phyloP scores from a whole-genome alignment of 768 basidiomycete species.

The Xerocomellus amylosporus region DNA sequence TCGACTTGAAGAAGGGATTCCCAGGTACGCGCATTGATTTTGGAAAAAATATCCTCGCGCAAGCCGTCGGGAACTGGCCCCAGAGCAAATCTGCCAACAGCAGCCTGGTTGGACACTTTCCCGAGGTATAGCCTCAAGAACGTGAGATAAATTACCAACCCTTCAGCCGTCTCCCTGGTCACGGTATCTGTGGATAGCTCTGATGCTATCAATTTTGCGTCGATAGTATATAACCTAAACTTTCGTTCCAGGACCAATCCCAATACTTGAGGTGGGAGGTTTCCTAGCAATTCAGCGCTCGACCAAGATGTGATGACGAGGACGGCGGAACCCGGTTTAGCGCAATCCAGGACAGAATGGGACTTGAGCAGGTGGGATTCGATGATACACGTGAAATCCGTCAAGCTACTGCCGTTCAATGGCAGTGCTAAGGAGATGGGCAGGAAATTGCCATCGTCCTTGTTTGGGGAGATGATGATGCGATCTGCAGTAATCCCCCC shows the following conservation, averaged over 20 bases:
- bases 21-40: slow-evolving; percentile 63
- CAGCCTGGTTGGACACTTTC: slow-evolving; percentile 49
- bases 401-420: slow-evolving; percentile 48
- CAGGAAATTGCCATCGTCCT: slow-evolving; percentile 34
- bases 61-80: slow-evolving; percentile 45
- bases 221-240: slow-evolving; percentile 57
- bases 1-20: slow-evolving; percentile 59
- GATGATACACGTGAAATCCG: slow-evolving; percentile 72
- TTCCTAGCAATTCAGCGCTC: slow-evolving; percentile 65
- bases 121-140: slow-evolving; percentile 86
- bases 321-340: slow-evolving; percentile 64
- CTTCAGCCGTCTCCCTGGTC: slow-evolving; percentile 45
- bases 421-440: slow-evolving; percentile 61
- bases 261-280: slow-evolving; percentile 51
- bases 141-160: slow-evolving; percentile 66
- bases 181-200: slow-evolving; percentile 26
- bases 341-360: slow-evolving; percentile 66
- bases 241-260: slow-evolving; percentile 46
- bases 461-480: slow-evolving; percentile 58
- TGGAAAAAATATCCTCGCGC: slow-evolving; percentile 41
- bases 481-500: slow-evolving; percentile 70
- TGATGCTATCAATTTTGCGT: slow-evolving; percentile 53
- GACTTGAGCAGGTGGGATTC: slow-evolving; percentile 77
- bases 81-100: slow-evolving; percentile 51
- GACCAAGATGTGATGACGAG: slow-evolving; percentile 78